These are phyloP conservation scores for Talaromyces rugulosus DNA, from an alignment of 2,329 filamentous ascomycete genomes.

Conservation along the genomic window DNA sequence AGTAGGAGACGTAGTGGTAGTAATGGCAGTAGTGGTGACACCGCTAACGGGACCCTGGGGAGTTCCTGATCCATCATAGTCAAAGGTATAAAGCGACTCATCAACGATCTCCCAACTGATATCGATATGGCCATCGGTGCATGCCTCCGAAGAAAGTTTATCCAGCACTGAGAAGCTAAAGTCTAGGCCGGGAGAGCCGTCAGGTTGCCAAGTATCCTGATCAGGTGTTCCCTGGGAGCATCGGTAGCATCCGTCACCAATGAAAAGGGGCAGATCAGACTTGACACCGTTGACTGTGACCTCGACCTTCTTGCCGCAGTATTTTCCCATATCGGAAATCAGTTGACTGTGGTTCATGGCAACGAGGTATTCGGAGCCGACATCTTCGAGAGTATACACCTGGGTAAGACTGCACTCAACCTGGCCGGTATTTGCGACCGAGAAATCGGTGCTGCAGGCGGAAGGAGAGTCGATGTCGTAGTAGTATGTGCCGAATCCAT, in stretches of 20 bases:
- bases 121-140: constrained; percentile 9
- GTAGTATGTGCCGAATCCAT: constrained; percentile 12
- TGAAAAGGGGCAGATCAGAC: constrained; percentile 9
- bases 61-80: constrained; percentile 3
- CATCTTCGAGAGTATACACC: constrained; percentile 9
- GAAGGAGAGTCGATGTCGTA: constrained; percentile 7
- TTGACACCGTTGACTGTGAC: constrained; percentile 11
- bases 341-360: constrained; percentile 12
- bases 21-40: background rate
- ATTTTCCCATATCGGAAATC: constrained; percentile 5
- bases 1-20: background rate
- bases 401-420: constrained; percentile 13
- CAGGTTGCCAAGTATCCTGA: background rate
- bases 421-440: constrained; percentile 2
- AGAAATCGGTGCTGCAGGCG: constrained; percentile 9
- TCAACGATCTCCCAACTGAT: constrained; percentile 12
- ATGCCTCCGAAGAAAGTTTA: constrained; percentile 1
- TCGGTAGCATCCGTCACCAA: constrained; percentile 11
- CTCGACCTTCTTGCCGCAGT: constrained; percentile 10
- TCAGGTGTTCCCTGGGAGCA: constrained; percentile 2
- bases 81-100: constrained; percentile 10
- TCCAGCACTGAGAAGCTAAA: constrained; percentile 7
- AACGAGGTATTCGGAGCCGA: constrained; percentile 11
- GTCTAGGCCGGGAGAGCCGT: constrained; percentile 8
- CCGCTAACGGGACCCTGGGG: constrained; percentile 7